Percentiles rank a stretch among this genome's conserved stretches.
These are phyloP conservation scores for Melastoma malabathricum DNA, from an alignment of 345 rosid species.

Conservation along the genomic window DNA sequence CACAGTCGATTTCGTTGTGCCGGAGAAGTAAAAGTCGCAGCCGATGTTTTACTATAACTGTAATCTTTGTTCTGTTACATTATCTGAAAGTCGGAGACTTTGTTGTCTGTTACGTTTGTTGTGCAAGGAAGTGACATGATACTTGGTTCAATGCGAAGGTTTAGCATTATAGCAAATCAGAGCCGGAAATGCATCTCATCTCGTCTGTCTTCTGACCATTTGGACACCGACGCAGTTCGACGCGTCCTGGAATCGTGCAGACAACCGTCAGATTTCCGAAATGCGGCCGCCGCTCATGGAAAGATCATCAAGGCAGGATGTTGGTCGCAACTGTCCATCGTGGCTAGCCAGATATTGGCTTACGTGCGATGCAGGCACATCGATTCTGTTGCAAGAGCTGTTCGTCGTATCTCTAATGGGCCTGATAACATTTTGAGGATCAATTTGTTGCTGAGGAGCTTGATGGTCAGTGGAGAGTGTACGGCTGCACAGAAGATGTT, in stretches of 20 bases:
- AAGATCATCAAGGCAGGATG: conserved; percentile 43
- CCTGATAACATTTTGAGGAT: conserved; percentile 21
- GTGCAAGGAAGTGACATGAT: too few relatives aligned
- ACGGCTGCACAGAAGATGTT: conserved; percentile 47
- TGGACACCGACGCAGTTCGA: conserved; percentile 30
- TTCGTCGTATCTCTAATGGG: conserved; percentile 22
- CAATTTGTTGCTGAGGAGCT: conserved; percentile 34
- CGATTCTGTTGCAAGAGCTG: conserved; percentile 24
- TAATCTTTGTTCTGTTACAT: too few relatives aligned
- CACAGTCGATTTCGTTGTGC: conserved; percentile 39
- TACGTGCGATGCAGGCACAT: conserved; percentile 29
- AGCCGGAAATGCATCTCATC: background rate
- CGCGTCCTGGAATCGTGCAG: conserved; percentile 39
- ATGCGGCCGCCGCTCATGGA: conserved; percentile 34
- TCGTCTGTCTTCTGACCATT: background rate
- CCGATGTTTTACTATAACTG: too few relatives aligned
- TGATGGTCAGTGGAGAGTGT: conserved; percentile 37
- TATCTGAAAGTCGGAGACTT: too few relatives aligned
- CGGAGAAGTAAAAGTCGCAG: conserved; percentile 5
- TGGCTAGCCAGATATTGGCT: conserved; percentile 35
- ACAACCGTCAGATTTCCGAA: conserved; percentile 19
- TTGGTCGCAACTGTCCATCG: conserved; percentile 37
- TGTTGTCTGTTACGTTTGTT: too few relatives aligned
- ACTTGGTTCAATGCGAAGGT: too few relatives aligned
- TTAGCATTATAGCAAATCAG: too few relatives aligned